Percentiles rank a stretch among this genome's conserved stretches.
These are phyloP conservation scores for Hypoxylon sp. DNA, from an alignment of 2,329 filamentous ascomycete genomes.

Conservation along the genomic window DNA sequence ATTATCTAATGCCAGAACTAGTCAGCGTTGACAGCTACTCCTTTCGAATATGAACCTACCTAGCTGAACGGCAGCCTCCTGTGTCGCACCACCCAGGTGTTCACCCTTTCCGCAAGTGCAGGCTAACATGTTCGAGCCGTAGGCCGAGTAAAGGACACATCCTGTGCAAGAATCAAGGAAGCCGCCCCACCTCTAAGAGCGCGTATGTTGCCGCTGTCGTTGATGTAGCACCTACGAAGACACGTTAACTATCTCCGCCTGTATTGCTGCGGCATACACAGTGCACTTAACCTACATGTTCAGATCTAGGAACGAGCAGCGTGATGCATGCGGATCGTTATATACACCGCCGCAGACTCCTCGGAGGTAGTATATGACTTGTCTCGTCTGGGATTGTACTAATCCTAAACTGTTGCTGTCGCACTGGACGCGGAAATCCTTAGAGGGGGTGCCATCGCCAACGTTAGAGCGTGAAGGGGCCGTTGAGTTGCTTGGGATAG, in stretches of 20 bases:
- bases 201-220: conserved; percentile 25
- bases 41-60: conserved; percentile 5
- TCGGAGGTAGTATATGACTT: conserved; percentile 28
- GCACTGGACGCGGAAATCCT: conserved; percentile 29
- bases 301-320: conserved; percentile 39
- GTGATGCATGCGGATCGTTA: neutral
- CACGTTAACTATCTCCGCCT: neutral
- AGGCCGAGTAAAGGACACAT: conserved; percentile 11
- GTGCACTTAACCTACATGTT: conserved; percentile 24
- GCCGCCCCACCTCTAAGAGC: conserved; percentile 17
- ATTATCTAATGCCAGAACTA: conserved; percentile 11
- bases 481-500: neutral
- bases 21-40: conserved; percentile 1
- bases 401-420: conserved; percentile 14
- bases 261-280: neutral
- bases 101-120: conserved; percentile 19
- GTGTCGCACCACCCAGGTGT: conserved; percentile 5
- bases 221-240: conserved; percentile 30
- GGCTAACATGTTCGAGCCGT: conserved; percentile 12
- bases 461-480: neutral
- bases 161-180: conserved; percentile 17
- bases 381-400: conserved; percentile 11
- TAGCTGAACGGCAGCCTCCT: conserved; percentile 14
- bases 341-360: conserved; percentile 27
- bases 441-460: conserved; percentile 6